Conservation (phyloP, 164 flowering plant genomes). For the Nymphaea thermarum region DNA sequence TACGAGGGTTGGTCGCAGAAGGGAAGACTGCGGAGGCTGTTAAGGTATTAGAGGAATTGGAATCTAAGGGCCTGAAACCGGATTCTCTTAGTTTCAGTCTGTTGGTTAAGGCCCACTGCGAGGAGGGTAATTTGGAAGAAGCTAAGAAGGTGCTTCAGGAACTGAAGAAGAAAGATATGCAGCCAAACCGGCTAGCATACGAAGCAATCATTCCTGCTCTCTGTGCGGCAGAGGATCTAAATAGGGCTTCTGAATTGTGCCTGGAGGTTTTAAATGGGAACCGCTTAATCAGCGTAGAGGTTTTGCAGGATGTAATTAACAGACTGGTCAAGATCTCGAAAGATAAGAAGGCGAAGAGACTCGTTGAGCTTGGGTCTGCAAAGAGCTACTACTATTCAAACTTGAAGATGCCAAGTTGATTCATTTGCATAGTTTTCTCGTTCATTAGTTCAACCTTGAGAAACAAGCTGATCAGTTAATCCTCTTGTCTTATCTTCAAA, state of each 20-base stretch:
- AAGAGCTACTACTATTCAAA: neutral
- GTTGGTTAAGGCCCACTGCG: slow-evolving; percentile 6
- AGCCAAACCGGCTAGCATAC: slow-evolving; percentile 3
- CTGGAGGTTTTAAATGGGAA: neutral
- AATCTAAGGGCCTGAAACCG: slow-evolving; percentile 5
- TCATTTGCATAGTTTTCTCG: neutral
- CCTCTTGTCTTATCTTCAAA: no score
- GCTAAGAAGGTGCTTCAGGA: slow-evolving; percentile 1
- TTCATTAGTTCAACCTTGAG: no score
- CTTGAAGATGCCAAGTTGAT: slow-evolving; percentile 2
- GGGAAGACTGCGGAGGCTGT: slow-evolving; percentile 20
- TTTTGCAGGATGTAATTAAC: slow-evolving; percentile 7
- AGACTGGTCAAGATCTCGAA: slow-evolving; percentile 3
- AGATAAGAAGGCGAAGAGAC: slow-evolving; percentile 5
- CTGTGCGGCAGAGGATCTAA: slow-evolving; percentile 2
- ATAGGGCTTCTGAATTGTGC: slow-evolving; percentile 4
- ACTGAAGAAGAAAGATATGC: neutral
- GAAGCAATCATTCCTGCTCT: slow-evolving; percentile 3
- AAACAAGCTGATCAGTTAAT: no score
- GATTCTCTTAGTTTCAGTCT: slow-evolving; percentile 7
- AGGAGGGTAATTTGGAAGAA: slow-evolving; percentile 7
- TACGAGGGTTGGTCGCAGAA: slow-evolving; percentile 19
- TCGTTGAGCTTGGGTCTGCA: slow-evolving; percentile 1
- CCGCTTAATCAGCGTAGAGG: neutral
- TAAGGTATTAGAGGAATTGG: slow-evolving; percentile 24